phyloP scores from a whole-genome alignment of 805 yeast species.

The Clavispora carvajalis region DNA sequence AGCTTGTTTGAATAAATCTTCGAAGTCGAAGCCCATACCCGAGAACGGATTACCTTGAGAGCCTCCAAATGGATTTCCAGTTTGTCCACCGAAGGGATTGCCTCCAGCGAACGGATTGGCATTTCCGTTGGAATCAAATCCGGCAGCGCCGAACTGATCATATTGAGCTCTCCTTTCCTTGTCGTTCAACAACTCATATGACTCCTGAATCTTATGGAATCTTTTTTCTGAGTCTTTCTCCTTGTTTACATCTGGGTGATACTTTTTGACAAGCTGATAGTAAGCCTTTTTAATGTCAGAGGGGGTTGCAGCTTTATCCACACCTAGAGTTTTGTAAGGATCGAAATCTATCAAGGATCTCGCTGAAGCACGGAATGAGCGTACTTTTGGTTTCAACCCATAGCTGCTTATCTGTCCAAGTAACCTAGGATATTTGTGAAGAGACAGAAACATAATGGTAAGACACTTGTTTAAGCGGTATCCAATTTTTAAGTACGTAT shows the following conservation, averaged over 20 bases:
- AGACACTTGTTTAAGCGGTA: background rate
- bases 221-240: constrained; percentile 81
- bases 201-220: constrained; percentile 90
- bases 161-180: constrained; percentile 81
- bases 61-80: constrained; percentile 38
- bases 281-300: constrained; percentile 94
- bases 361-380: constrained; percentile 13
- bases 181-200: constrained; percentile 87
- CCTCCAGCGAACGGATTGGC: constrained; percentile 42
- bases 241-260: constrained; percentile 95
- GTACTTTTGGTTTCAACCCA: background rate
- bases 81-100: constrained; percentile 37
- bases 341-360: constrained; percentile 42
- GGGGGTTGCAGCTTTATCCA: constrained; percentile 60
- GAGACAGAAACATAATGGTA: background rate
- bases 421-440: background rate
- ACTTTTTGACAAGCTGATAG: constrained; percentile 87
- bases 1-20: constrained; percentile 45
- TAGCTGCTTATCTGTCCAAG: background rate
- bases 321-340: constrained; percentile 84
- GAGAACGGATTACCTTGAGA: constrained; percentile 48
- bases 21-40: constrained; percentile 46
- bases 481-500: background rate
- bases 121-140: constrained; percentile 60
- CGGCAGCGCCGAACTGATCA: constrained; percentile 88